Percentiles rank a stretch among this genome's conserved stretches.
phyloP scores from a whole-genome alignment of 202 grass and related monocot species.

The Miscanthus sacchariflorus region DNA sequence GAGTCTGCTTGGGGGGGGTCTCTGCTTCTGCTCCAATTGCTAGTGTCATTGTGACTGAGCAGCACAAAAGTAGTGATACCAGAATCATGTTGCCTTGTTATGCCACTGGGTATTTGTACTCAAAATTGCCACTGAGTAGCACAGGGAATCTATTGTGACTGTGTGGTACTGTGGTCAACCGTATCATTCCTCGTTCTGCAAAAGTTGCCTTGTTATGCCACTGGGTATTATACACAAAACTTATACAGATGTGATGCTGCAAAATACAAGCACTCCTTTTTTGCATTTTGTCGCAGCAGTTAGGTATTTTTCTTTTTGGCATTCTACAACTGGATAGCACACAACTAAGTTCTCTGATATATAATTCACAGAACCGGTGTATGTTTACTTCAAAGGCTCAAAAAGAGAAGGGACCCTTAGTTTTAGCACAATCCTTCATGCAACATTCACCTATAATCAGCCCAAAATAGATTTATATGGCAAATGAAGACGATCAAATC shows the following conservation, averaged over 20 bases:
- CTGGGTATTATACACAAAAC: too few relatives aligned
- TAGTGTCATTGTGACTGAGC: slow-evolving; percentile 1
- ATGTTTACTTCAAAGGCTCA: not conserved
- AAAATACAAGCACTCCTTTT: not conserved
- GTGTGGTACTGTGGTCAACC: not conserved
- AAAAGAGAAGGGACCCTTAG: not conserved
- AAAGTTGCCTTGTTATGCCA: not conserved
- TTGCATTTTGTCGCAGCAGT: not conserved
- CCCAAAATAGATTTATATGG: not conserved
- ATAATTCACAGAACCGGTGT: not conserved
- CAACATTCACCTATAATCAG: not conserved
- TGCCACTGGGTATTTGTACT: not conserved
- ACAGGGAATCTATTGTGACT: not conserved
- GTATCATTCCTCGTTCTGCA: not conserved
- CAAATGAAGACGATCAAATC: not conserved
- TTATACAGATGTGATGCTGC: not conserved
- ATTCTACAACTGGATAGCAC: slow-evolving; percentile 13
- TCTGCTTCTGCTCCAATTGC: not conserved
- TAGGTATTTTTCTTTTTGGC: not conserved
- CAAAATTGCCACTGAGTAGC: not conserved
- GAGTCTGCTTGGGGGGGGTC: not conserved
- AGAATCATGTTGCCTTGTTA: too few relatives aligned
- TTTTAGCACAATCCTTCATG: slow-evolving; percentile 9
- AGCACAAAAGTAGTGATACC: not conserved
- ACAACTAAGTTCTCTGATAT: not conserved